Conservation (phyloP, 331 rosid species). For the Rhamnella rubrinervis region DNA sequence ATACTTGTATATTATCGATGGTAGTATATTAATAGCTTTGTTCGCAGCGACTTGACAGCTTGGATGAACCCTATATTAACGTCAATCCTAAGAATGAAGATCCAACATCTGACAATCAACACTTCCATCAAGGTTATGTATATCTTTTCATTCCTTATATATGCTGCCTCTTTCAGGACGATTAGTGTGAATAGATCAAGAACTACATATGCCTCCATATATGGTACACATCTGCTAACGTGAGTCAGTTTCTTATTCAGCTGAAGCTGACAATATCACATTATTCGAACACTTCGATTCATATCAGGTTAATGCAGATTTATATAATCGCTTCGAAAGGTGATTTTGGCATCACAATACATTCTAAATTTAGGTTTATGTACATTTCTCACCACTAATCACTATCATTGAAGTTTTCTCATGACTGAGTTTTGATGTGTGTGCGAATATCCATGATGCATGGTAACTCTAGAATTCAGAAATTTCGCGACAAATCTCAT, state of each 20-base stretch:
- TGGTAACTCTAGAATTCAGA: background rate
- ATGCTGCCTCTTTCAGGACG: conserved; percentile 13
- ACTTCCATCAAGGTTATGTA: conserved; percentile 66
- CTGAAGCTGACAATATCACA: conserved; percentile 66
- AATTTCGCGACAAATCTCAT: background rate
- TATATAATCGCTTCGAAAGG: conserved; percentile 65
- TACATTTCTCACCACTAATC: background rate
- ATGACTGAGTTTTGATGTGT: conserved; percentile 5
- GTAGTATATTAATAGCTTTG: background rate
- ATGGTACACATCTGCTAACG: conserved; percentile 20
- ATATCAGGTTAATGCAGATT: conserved; percentile 38
- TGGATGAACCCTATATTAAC: conserved; percentile 46
- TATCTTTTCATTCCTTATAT: conserved; percentile 12
- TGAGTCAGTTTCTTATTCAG: conserved; percentile 36
- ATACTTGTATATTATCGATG: no score
- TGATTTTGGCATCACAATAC: conserved; percentile 17
- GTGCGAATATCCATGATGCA: background rate
- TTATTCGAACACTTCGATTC: conserved; percentile 52
- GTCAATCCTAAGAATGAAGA: conserved; percentile 40
- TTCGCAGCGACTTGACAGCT: conserved; percentile 68
- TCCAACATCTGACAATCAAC: conserved; percentile 22
- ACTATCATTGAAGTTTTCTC: background rate
- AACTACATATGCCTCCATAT: conserved; percentile 1
- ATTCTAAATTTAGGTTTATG: conserved; percentile 8
- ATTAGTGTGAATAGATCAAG: background rate